These are phyloP conservation scores for Fonsecaea nubica DNA, from an alignment of 2,329 filamentous ascomycete species.

Conservation along the genomic window DNA sequence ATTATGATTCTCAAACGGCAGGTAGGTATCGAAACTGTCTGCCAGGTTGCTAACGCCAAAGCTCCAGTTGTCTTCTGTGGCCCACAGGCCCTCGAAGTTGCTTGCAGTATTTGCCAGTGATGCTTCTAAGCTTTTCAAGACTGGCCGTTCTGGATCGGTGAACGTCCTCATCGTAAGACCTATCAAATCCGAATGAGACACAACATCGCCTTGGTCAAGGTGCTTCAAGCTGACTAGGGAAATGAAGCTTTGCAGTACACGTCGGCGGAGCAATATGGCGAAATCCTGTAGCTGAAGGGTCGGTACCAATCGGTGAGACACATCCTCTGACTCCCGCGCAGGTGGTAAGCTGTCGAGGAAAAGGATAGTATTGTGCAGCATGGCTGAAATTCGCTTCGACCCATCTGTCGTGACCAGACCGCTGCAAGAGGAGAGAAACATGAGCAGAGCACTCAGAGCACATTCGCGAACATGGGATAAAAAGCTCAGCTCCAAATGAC, in stretches of 20 bases:
- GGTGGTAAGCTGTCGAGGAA: slow-evolving; percentile 85
- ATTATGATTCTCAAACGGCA: slow-evolving; percentile 59
- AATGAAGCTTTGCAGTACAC: slow-evolving; percentile 93
- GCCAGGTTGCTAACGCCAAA: slow-evolving; percentile 91
- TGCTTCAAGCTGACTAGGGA: slow-evolving; percentile 89
- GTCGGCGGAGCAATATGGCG: slow-evolving; percentile 88
- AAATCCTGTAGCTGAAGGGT: slow-evolving; percentile 88
- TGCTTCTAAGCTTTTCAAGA: slow-evolving; percentile 76
- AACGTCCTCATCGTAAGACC: slow-evolving; percentile 90
- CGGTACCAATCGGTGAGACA: slow-evolving; percentile 80
- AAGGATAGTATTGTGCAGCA: slow-evolving; percentile 92
- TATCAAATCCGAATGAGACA: slow-evolving; percentile 88
- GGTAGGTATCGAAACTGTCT: slow-evolving; percentile 74
- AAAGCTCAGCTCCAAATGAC: slow-evolving; percentile 87
- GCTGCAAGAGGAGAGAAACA: slow-evolving; percentile 92
- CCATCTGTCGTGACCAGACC: slow-evolving; percentile 91
- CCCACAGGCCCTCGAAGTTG: slow-evolving; percentile 93
- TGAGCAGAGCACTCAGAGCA: slow-evolving; percentile 85
- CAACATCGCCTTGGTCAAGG: slow-evolving; percentile 79
- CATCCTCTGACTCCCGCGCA: slow-evolving; percentile 86
- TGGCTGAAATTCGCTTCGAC: slow-evolving; percentile 86
- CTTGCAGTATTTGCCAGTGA: slow-evolving; percentile 90
- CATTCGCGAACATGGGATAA: slow-evolving; percentile 94
- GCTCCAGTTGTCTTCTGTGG: slow-evolving; percentile 89
- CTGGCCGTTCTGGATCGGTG: slow-evolving; percentile 88